Base-by-base conservation (phyloP, 73 alveolate genomes). In the Blepharisma japonicum region DNA sequence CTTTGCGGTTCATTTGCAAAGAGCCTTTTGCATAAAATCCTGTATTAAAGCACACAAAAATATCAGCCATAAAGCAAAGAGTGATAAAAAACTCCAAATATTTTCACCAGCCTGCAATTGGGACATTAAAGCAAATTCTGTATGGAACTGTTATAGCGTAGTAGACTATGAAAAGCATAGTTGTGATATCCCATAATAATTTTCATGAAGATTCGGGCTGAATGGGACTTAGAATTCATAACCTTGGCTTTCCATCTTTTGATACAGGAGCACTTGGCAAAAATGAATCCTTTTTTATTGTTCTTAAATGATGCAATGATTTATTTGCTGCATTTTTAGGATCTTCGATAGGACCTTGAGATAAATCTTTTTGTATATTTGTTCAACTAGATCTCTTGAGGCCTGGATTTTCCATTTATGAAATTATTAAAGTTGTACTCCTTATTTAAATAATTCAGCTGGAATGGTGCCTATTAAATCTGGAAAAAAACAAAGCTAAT, bases 21-120 rank as follows among this genome's bases (percentile, higher is more conserved):
- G 47, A 23, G 54, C 88, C 88, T 21, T 81, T 70, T 9, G 78
- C 23, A 5, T 48, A 77, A 77, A 66, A 81, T 9, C 88, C 88
- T n/a, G 84, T 49, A 46, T 81, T 81, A 21, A 76, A 27, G 39
- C 55, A 72, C 7, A 81, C 66, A n/a, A 77, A 27, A 18, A 81
- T 81, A 53, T 81, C 88, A 45, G 46, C 11, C 11, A 45, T 39
- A 5, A 70, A 70, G 25, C 11, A 11, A 11, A 70, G 70, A n/a
- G 56, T 47, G 25, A 70, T 70, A 45, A 70, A 9, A 45, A 70
- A 70, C 14, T 70, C 80, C 27, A 87, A 68, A 32, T 11, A 14
- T 32, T 45, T 18, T 45, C 68, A 42, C 38, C 74, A 42, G n/a
- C 84, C 94, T 18, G 82, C 45, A 8, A 61, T 14, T 18, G 74